Conservation (phyloP, 1,139 yeast genomes). For the Candida albicans region DNA sequence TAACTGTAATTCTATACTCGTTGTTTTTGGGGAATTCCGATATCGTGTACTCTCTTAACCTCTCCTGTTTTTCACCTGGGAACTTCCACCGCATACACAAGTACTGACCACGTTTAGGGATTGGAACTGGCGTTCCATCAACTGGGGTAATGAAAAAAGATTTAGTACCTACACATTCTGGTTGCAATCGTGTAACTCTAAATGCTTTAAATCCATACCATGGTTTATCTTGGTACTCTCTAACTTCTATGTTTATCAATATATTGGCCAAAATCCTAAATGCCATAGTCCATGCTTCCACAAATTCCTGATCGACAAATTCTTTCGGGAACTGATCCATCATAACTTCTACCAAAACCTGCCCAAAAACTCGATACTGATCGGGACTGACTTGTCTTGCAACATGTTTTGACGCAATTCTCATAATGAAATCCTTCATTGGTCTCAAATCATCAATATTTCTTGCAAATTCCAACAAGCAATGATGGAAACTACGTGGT, state of each 20-base stretch:
- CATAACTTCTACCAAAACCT: slow-evolving; percentile 53
- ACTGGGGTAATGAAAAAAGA: slow-evolving; percentile 53
- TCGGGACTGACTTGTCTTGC: slow-evolving; percentile 62
- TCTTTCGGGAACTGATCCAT: slow-evolving; percentile 54
- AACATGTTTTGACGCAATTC: slow-evolving; percentile 65
- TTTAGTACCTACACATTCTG: slow-evolving; percentile 51
- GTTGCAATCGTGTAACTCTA: slow-evolving; percentile 38
- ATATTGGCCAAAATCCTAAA: slow-evolving; percentile 63
- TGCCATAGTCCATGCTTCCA: slow-evolving; percentile 65
- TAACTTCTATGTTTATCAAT: slow-evolving; percentile 57
- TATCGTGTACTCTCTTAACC: slow-evolving; percentile 55
- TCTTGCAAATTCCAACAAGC: slow-evolving; percentile 62
- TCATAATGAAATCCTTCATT: slow-evolving; percentile 54
- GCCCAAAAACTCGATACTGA: slow-evolving; percentile 67
- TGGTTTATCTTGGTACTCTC: slow-evolving; percentile 43
- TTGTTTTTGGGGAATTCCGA: slow-evolving; percentile 32
- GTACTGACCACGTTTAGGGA: slow-evolving; percentile 60
- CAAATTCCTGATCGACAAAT: slow-evolving; percentile 55
- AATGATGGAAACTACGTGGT: slow-evolving; percentile 63
- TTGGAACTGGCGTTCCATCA: slow-evolving; percentile 37
- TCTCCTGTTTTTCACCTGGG: slow-evolving; percentile 31
- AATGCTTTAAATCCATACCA: slow-evolving; percentile 63
- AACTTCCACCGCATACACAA: slow-evolving; percentile 48
- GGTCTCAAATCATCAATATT: slow-evolving; percentile 61
- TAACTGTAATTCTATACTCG: slow-evolving; percentile 55